Conservation (phyloP, 1,284 basidiomycete species). For the Moesziomyces sp. region DNA sequence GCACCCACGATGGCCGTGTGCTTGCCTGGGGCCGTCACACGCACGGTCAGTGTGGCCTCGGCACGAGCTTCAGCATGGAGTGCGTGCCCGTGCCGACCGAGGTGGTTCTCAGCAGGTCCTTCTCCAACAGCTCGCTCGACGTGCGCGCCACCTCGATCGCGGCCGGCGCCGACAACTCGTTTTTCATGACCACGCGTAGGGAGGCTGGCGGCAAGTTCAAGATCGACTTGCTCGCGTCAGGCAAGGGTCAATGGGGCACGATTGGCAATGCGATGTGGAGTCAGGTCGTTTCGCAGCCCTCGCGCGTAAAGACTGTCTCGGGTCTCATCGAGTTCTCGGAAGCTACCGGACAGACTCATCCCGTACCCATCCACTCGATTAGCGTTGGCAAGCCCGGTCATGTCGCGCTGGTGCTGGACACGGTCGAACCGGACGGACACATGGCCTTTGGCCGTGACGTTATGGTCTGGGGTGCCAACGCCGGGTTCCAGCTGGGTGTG, state of each 20-base stretch:
- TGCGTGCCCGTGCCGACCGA: constrained; percentile 86
- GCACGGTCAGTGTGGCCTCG: constrained; percentile 82
- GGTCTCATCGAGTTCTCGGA: constrained; percentile 74
- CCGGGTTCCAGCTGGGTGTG: constrained; percentile 73
- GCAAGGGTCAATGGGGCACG: constrained; percentile 85
- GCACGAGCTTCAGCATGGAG: constrained; percentile 76
- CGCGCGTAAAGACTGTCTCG: constrained; percentile 82
- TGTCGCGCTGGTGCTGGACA: constrained; percentile 66
- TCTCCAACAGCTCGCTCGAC: constrained; percentile 71
- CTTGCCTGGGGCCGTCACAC: constrained; percentile 70
- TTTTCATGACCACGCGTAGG: constrained; percentile 52
- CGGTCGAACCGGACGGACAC: constrained; percentile 54
- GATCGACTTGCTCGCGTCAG: constrained; percentile 80
- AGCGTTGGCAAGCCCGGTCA: constrained; percentile 78
- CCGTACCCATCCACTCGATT: constrained; percentile 78
- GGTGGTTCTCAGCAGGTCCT: constrained; percentile 77
- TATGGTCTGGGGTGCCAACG: constrained; percentile 71
- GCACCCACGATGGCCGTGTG: constrained; percentile 75
- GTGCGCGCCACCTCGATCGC: constrained; percentile 49
- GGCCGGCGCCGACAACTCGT: constrained; percentile 61
- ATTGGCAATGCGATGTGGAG: constrained; percentile 84
- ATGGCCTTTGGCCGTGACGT: constrained; percentile 71
- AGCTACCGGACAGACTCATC: constrained; percentile 67
- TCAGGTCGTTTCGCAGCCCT: constrained; percentile 78
- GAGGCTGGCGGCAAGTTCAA: constrained; percentile 16